phyloP scores from a whole-genome alignment of 768 basidiomycete genomes.

The Hortiboletus campestris region DNA sequence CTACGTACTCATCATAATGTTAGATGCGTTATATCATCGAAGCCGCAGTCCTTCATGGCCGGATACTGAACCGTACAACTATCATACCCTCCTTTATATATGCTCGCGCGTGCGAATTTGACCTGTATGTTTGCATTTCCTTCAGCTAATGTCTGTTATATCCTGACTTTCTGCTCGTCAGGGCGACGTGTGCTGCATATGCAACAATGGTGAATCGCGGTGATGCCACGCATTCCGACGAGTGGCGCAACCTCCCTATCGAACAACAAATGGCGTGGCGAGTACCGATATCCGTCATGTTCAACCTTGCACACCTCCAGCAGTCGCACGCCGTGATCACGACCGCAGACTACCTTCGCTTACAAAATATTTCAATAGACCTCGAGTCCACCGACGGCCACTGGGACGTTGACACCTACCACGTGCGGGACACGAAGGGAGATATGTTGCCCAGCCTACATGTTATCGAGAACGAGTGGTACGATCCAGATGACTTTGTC shows the following conservation, averaged over 20 bases:
- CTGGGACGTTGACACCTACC: conserved; percentile 39
- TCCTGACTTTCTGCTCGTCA: conserved; percentile 6
- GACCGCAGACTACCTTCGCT: conserved; percentile 40
- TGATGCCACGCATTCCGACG: conserved; percentile 37
- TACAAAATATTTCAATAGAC: conserved; percentile 35
- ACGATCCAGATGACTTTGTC: conserved; percentile 33
- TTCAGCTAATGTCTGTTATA: not conserved
- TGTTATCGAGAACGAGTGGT: conserved; percentile 38
- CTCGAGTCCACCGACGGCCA: conserved; percentile 37
- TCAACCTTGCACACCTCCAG: conserved; percentile 42
- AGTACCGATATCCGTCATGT: conserved; percentile 39
- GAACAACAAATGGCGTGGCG: conserved; percentile 37
- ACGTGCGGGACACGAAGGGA: conserved; percentile 20
- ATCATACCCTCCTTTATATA: conserved; percentile 48
- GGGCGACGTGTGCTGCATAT: conserved; percentile 39
- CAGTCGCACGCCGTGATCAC: conserved; percentile 38
- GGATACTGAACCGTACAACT: conserved; percentile 41
- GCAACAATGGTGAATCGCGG: conserved; percentile 46
- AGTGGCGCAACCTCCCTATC: conserved; percentile 40
- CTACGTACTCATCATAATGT: not conserved
- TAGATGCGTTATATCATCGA: conserved; percentile 52
- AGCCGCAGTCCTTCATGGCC: conserved; percentile 42
- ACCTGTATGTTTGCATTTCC: conserved; percentile 18
- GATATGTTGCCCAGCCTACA: conserved; percentile 23
- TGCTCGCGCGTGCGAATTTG: conserved; percentile 44